phyloP scores from a whole-genome alignment of 2,329 filamentous ascomycete genomes.

The Ophiosphaerella herpotricha region DNA sequence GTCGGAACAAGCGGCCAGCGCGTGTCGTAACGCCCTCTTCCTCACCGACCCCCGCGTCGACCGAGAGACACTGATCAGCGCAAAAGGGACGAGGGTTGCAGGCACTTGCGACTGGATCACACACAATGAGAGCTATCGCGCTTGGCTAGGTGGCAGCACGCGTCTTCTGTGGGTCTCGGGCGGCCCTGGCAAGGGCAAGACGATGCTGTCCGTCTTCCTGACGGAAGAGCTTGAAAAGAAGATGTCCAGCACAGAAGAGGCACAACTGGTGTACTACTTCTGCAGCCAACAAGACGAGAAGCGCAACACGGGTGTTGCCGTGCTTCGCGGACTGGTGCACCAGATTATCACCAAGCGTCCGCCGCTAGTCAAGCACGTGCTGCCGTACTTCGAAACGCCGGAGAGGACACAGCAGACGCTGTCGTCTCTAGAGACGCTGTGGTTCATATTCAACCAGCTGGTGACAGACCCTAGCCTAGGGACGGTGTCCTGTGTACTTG shows the following conservation, averaged over 20 bases:
- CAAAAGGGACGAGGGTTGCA: background rate
- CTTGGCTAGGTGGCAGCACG: conserved; percentile 15
- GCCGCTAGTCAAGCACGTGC: conserved; percentile 14
- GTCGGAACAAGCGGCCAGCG: too few species aligned
- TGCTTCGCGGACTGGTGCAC: conserved; percentile 30
- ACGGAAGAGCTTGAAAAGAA: conserved; percentile 25
- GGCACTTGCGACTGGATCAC: conserved; percentile 39
- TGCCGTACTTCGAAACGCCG: conserved; percentile 8
- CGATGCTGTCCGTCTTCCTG: conserved; percentile 37
- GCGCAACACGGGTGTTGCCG: conserved; percentile 26
- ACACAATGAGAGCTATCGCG: conserved; percentile 5
- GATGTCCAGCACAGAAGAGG: background rate
- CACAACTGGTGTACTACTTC: conserved; percentile 25
- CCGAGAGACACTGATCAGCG: conserved; percentile 4
- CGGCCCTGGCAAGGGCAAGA: conserved; percentile 38
- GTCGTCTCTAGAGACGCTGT: conserved; percentile 19
- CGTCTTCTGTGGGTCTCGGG: conserved; percentile 32
- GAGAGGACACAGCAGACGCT: conserved; percentile 11
- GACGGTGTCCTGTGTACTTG: conserved; percentile 29
- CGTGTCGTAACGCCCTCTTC: conserved; percentile 8
- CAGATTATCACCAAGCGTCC: conserved; percentile 23
- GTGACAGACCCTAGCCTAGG: conserved; percentile 11
- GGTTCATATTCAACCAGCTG: conserved; percentile 22
- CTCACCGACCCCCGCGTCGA: conserved; percentile 10
- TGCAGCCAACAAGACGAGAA: conserved; percentile 29